These are phyloP conservation scores for Pelargonium exstipulatum DNA, from an alignment of 441 rosid species.

Conservation along the genomic window DNA sequence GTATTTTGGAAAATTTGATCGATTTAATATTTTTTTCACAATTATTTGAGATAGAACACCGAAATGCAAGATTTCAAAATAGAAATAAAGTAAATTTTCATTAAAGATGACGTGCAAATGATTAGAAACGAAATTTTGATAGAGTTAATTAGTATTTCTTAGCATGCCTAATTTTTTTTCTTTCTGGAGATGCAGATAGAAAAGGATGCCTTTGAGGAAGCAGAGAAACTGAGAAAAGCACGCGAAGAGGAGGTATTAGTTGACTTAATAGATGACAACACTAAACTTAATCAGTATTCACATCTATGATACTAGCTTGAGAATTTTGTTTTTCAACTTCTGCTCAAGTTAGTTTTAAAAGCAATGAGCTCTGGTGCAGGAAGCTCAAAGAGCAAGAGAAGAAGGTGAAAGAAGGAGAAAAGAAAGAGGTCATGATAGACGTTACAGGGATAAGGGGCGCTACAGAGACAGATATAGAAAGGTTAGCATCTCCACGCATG, in stretches of 20 bases:
- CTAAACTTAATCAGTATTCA: background rate
- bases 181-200: constrained; percentile 15
- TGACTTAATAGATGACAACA: background rate
- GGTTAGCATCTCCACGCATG: constrained; percentile 25
- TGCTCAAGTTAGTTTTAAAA: background rate
- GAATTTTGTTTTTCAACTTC: background rate
- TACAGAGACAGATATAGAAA: constrained; percentile 40
- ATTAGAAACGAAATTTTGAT: too few relatives aligned
- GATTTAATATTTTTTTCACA: too few relatives aligned
- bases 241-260: constrained; percentile 25
- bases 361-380: constrained; percentile 16
- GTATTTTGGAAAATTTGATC: too few relatives aligned
- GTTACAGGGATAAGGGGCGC: constrained; percentile 31
- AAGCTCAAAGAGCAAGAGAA: constrained; percentile 29
- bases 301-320: too few relatives aligned
- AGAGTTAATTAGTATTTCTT: too few relatives aligned
- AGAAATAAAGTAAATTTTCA: too few relatives aligned
- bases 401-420: constrained; percentile 33
- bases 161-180: too few relatives aligned
- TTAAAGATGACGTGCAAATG: too few relatives aligned
- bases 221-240: constrained; percentile 28
- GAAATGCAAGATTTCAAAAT: too few relatives aligned
- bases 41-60: too few relatives aligned
- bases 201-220: constrained; percentile 31
- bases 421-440: constrained; percentile 47